These are phyloP conservation scores for Typha latifolia DNA, from an alignment of 176 grass and related monocot genomes.

Conservation along the genomic window DNA sequence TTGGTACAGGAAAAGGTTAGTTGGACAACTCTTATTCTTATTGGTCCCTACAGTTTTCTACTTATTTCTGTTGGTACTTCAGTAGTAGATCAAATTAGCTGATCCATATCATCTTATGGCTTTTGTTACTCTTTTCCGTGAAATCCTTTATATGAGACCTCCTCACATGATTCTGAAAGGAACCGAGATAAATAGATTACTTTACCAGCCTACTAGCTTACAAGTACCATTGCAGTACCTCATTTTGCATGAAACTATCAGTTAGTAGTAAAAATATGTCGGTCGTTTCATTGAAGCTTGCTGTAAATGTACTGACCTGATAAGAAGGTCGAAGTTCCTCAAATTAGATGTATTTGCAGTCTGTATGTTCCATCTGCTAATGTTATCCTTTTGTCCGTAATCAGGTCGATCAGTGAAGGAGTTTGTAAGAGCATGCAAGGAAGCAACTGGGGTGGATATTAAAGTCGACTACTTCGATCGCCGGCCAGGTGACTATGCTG, in stretches of 20 bases:
- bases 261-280: no score
- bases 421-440: conserved; percentile 90
- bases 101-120: not conserved
- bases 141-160: no score
- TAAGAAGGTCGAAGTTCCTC: not conserved
- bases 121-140: no score
- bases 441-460: conserved; percentile 63
- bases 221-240: no score
- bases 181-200: no score
- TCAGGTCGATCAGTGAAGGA: conserved; percentile 85
- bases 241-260: no score
- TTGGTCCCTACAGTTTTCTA: not conserved
- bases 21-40: conserved; percentile 6
- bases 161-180: no score
- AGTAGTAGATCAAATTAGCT: not conserved
- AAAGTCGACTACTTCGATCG: conserved; percentile 70
- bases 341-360: not conserved
- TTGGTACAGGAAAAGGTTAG: conserved; percentile 87
- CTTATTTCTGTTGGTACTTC: not conserved
- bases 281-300: no score
- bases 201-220: no score
- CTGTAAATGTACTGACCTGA: no score
- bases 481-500: conserved; percentile 73
- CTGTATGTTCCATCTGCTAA: not conserved
- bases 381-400: not conserved